Conservation (phyloP, 176 grass and related monocot species). For the Tillandsia leiboldiana region DNA sequence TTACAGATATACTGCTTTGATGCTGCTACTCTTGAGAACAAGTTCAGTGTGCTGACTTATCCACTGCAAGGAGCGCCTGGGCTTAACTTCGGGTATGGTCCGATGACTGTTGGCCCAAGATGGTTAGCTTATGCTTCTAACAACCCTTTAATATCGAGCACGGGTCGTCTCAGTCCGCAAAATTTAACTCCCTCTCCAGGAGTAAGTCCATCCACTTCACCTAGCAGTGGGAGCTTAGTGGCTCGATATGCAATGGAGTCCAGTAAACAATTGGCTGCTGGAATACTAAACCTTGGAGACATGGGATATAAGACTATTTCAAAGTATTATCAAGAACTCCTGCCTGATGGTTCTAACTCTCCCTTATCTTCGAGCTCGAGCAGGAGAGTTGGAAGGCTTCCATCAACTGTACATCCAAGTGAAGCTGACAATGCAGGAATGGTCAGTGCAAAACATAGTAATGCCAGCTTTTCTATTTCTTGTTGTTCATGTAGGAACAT, state of each 20-base stretch:
- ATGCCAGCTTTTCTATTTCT: not conserved
- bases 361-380: slow-evolving; percentile 78
- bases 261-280: slow-evolving; percentile 93
- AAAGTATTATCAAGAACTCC: slow-evolving; percentile 88
- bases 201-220: slow-evolving; percentile 96
- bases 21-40: slow-evolving; percentile 91
- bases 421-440: slow-evolving; percentile 97
- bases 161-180: slow-evolving; percentile 88
- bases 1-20: slow-evolving; percentile 98
- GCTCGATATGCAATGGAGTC: slow-evolving; percentile 99
- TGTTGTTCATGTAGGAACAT: not conserved
- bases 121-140: slow-evolving; percentile 93
- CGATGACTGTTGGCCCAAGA: slow-evolving; percentile 92
- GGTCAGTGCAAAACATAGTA: slow-evolving; percentile 41
- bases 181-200: slow-evolving; percentile 94
- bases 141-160: slow-evolving; percentile 66
- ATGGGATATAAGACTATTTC: slow-evolving; percentile 94
- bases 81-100: slow-evolving; percentile 82
- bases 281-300: slow-evolving; percentile 91
- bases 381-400: slow-evolving; percentile 66
- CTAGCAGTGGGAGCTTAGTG: slow-evolving; percentile 88
- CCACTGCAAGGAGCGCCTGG: slow-evolving; percentile 86
- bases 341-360: slow-evolving; percentile 87
- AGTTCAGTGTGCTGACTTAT: slow-evolving; percentile 87
- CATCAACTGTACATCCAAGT: slow-evolving; percentile 56